Percentiles rank a stretch among this genome's conserved stretches.
These are phyloP conservation scores for Exsudoporus floridanus DNA, from an alignment of 1,284 basidiomycete species.

Conservation along the genomic window DNA sequence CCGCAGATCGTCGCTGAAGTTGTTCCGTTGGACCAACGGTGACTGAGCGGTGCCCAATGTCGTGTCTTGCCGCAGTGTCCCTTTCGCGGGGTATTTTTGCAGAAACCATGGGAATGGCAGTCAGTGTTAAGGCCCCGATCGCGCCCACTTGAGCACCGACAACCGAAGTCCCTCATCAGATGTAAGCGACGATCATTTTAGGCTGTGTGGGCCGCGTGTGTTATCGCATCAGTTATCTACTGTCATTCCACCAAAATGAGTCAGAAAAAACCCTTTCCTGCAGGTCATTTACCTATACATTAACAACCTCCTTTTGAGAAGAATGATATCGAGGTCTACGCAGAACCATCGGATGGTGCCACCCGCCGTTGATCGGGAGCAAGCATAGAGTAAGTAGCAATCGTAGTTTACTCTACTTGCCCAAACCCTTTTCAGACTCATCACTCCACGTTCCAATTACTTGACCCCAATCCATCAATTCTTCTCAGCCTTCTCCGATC, in stretches of 20 bases:
- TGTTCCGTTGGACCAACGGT: background rate
- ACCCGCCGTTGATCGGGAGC: background rate
- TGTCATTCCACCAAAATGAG: background rate
- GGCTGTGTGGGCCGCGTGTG: background rate
- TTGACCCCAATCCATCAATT: background rate
- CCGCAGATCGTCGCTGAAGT: slow-evolving; percentile 3
- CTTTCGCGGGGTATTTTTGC: too few species aligned
- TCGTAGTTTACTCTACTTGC: background rate
- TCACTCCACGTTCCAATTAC: background rate
- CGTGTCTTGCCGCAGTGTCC: background rate
- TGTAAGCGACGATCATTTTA: background rate
- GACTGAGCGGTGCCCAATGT: background rate
- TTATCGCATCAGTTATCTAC: background rate
- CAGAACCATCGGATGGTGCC: background rate
- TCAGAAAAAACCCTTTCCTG: background rate
- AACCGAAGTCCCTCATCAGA: background rate
- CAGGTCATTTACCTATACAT: background rate
- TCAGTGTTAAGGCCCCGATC: background rate
- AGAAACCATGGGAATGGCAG: background rate
- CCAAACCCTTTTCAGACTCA: background rate
- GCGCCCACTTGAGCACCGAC: background rate
- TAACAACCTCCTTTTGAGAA: background rate
- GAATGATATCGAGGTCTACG: background rate
- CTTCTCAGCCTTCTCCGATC: background rate
- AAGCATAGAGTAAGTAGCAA: background rate